Evolutionary conservation across 352 stramenopile genomes (phyloP), one percentile per base, ranked within the genome.

Genomic region (Phytophthora brassicae): DNA sequence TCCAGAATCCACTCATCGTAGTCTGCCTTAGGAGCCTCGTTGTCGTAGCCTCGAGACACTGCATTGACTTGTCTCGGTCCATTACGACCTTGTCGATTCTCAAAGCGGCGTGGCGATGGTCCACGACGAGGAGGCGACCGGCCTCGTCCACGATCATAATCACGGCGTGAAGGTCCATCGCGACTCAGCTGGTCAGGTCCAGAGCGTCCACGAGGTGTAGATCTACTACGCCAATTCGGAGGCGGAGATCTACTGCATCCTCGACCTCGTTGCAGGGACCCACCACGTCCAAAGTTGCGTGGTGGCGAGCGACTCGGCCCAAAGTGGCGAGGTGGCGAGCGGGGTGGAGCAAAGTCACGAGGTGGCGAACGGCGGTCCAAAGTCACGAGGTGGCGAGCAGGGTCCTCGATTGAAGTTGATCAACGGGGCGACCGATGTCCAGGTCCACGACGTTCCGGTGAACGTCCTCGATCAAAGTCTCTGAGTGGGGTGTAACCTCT

Each of bases 1-100:
- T 13, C 35, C 56, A 9, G 56, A 9, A 53, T 57, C 56, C 56
- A 64, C 46, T 52, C 56, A 14, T 53, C 29, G 7, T 16, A 26
- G 20, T 26, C 23, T 43, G 0, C 17, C 13, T 28, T 19, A 29
- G 19, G 6, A 9, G 2, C 8, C 9, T 29, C n/a, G n/a, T 3
- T 46, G 19, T 29, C 19, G 26, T 46, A 8, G 16, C 12, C 19
- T 20, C 16, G 41, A 16, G 1, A 3, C 2, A 36, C 24, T 36
- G 48, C 33, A 24, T 23, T 57, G n/a, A 19, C 35, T 20, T 20
- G 12, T 17, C 35, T 17, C 35, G 35, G 16, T 41, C 35, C 35
- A 41, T 17, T 6, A 41, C 35, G 13, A 41, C 35, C 35, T 7
- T 16, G 35, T 2, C 13, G 9, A 41, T 19, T 16, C 3, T 41